These are phyloP conservation scores for Alternaria postmessia DNA, from an alignment of 2,329 filamentous ascomycete genomes.

Conservation along the genomic window DNA sequence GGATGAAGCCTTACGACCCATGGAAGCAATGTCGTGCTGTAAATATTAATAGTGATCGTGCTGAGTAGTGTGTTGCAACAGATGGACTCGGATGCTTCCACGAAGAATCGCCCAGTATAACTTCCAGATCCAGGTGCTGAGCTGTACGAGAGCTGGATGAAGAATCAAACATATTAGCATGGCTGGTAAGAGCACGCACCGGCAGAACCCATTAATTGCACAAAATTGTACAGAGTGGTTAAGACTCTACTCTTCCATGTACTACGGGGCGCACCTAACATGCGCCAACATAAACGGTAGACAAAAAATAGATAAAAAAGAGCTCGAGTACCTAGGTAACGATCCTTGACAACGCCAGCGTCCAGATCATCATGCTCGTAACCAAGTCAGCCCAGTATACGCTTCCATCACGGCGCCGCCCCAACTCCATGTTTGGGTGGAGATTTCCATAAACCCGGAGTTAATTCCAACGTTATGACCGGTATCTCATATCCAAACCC, in stretches of 20 bases:
- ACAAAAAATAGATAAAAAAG: constrained; percentile 1
- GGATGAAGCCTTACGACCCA: constrained; percentile 62
- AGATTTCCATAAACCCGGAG: background rate
- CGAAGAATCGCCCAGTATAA: background rate
- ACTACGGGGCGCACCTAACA: background rate
- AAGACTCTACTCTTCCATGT: background rate
- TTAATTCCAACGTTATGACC: background rate
- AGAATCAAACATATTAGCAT: background rate
- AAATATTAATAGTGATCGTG: background rate
- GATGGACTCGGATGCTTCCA: background rate
- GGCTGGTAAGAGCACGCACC: background rate
- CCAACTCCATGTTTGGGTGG: background rate
- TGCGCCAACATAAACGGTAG: background rate
- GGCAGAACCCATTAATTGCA: background rate
- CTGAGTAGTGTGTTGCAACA: background rate
- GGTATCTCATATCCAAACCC: constrained; percentile 8
- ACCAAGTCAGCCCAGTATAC: background rate
- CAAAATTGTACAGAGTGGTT: background rate
- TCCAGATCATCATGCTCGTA: constrained; percentile 4
- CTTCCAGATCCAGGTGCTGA: background rate
- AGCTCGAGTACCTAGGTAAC: background rate
- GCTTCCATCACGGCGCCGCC: background rate
- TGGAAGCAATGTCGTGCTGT: constrained; percentile 64
- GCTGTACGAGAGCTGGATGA: background rate
- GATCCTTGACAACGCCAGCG: background rate